phyloP scores from a whole-genome alignment of 768 basidiomycete species.

The Leccinum variicolor region DNA sequence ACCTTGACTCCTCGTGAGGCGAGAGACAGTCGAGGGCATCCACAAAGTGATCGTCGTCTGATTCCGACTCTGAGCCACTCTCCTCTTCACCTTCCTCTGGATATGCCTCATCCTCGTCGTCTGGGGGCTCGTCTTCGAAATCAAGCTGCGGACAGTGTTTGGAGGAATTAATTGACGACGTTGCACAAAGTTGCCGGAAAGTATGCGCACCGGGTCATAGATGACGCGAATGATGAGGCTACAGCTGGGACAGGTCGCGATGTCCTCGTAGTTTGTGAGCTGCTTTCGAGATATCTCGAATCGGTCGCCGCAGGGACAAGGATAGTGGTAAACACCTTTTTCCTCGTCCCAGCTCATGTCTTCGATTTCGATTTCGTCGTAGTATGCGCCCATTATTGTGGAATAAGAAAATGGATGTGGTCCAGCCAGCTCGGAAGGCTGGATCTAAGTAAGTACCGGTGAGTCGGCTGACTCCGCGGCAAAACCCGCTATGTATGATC shows the following conservation, averaged over 20 bases:
- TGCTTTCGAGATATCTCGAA: constrained; percentile 92
- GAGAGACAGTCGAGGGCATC: constrained; percentile 66
- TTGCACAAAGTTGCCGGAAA: not conserved
- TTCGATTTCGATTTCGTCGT: constrained; percentile 97
- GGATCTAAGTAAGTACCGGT: too few relatives aligned
- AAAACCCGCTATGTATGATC: too few relatives aligned
- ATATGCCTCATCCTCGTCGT: constrained; percentile 34
- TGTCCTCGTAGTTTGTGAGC: constrained; percentile 86
- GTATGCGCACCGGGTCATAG: constrained; percentile 81
- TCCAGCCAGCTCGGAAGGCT: too few relatives aligned
- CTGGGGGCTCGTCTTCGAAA: constrained; percentile 71
- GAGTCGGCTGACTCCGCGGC: too few relatives aligned
- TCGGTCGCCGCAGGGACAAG: constrained; percentile 96
- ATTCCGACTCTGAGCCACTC: constrained; percentile 32
- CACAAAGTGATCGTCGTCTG: constrained; percentile 44
- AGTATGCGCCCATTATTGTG: constrained; percentile 78
- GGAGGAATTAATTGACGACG: not conserved
- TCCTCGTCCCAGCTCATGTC: constrained; percentile 90
- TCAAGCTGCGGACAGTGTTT: constrained; percentile 53
- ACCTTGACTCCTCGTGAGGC: constrained; percentile 15
- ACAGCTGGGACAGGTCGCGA: constrained; percentile 95
- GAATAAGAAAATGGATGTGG: not conserved
- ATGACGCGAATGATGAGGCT: constrained; percentile 89
- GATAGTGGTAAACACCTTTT: constrained; percentile 88
- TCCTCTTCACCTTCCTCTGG: constrained; percentile 33